Evolutionary conservation across 768 basidiomycete species (phyloP), one percentile per base, ranked within the genome.

Genomic region (Xerocomellus dryophilus): DNA sequence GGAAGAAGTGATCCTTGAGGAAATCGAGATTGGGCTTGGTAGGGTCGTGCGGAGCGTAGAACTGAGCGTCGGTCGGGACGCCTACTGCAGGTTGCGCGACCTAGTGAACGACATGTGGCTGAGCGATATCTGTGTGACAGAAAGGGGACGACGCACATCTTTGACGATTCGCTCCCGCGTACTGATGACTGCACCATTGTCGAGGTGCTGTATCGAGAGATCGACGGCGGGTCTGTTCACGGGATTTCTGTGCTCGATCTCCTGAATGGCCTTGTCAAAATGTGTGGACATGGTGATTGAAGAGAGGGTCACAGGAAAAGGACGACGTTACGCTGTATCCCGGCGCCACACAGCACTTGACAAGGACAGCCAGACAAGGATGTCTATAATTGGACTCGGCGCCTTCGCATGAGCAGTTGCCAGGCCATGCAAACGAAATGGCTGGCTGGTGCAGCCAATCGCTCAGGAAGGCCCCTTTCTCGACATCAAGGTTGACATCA

Each of bases 1-100:
- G 75, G 67, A 86, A 85, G 70, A 88, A 86, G 69, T 88, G 86
- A 63, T 86, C 86, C 73, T 86, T 88, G 54, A 88, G 74, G 69
- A 85, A 87, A 5, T 82, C 84, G 51, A 87, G 80, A 64, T 87
- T 82, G 23, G 85, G 85, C 60, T 86, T 85, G n/a, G 73, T 73
- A 18, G 76, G 77, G 62, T 86, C 86, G 42, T 76, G 71, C 27
- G 76, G 74, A 45, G 88, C 85, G 75, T 85, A 93, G 73, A 93
- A 85, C 58, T 93, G 82, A 15, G 78, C 81, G 57, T 91, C 86
- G 5, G 83, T 83, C 0, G 90, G 91, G 45, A 78, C 78, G 57
- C 74, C 67, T 51, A 79, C 72, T 2, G 81, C 84, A 14, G 88
- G 91, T 21, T 76, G 81, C 55, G 80, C 79, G n/a, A 92, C 88